Evolutionary conservation across 352 stramenopile genomes (phyloP).

Genomic region (Phytopythium chamaehyphon): DNA sequence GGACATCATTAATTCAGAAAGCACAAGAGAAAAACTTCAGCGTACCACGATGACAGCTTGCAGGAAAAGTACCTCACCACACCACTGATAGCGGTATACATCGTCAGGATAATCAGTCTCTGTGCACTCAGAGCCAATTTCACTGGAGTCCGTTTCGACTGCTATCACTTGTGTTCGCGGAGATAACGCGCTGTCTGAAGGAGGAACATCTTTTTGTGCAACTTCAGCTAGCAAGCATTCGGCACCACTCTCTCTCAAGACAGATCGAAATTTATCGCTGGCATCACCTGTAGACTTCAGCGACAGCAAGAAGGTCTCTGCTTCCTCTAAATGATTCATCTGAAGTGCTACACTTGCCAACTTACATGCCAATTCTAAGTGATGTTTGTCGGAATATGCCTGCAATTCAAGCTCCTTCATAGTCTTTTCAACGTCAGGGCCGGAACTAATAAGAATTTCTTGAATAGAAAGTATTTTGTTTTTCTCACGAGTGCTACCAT

Average conservation of each 20-base stretch:
- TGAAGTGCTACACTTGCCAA: conserved; percentile 11
- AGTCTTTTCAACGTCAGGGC: conserved; percentile 16
- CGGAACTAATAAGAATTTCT: conserved; percentile 19
- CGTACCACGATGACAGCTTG: conserved; percentile 44
- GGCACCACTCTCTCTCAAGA: conserved; percentile 23
- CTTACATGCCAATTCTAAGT: conserved; percentile 35
- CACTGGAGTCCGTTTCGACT: not conserved
- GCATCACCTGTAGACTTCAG: conserved; percentile 41
- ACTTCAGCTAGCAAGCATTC: conserved; percentile 15
- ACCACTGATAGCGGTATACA: conserved; percentile 52
- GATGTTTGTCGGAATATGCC: conserved; percentile 13
- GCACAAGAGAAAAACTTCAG: not conserved
- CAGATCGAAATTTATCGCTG: conserved; percentile 34
- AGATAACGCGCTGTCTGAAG: too few species aligned
- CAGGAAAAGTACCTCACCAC: conserved; percentile 58
- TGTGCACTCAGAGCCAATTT: not conserved
- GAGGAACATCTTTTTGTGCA: too few species aligned
- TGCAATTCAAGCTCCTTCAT: conserved; percentile 23
- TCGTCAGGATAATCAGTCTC: conserved; percentile 27
- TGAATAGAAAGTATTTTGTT: conserved; percentile 21
- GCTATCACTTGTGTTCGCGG: too few species aligned
- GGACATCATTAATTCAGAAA: not conserved
- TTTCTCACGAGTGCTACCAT: conserved; percentile 3
- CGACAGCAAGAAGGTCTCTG: conserved; percentile 17
- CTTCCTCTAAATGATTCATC: conserved; percentile 14